These are phyloP conservation scores for Phytopythium cucurbitacearum DNA, from an alignment of 352 stramenopile species.

Conservation along the genomic window DNA sequence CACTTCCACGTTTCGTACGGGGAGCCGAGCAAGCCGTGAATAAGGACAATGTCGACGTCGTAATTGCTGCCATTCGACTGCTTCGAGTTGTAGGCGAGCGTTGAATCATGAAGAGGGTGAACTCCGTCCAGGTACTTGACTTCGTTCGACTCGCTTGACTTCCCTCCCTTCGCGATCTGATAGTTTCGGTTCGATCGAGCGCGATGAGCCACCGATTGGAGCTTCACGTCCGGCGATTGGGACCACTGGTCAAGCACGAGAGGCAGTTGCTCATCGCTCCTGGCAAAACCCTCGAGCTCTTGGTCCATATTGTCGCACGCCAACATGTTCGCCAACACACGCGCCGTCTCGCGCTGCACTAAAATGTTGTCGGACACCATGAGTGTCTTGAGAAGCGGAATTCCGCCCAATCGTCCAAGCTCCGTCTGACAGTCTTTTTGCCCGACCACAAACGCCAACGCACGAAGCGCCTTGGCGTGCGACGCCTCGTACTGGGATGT, in stretches of 20 bases:
- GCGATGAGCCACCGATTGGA: conserved; percentile 52
- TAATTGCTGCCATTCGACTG: conserved; percentile 24
- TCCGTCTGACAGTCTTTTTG: conserved; percentile 53
- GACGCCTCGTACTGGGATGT: conserved; percentile 31
- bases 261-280: conserved; percentile 33
- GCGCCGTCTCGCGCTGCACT: conserved; percentile 54
- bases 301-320: conserved; percentile 43
- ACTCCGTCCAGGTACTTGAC: conserved; percentile 71
- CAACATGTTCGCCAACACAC: conserved; percentile 67
- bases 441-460: conserved; percentile 55
- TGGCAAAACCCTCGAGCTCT: conserved; percentile 26
- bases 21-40: conserved; percentile 75
- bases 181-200: conserved; percentile 52
- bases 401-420: conserved; percentile 40
- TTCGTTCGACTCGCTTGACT: conserved; percentile 8
- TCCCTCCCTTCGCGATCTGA: conserved; percentile 21
- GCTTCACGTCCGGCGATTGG: conserved; percentile 32
- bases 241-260: conserved; percentile 39
- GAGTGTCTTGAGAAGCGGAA: conserved; percentile 52
- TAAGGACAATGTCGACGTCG: conserved; percentile 77
- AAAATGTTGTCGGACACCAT: conserved; percentile 32
- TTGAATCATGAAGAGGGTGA: conserved; percentile 59
- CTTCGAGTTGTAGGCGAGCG: conserved; percentile 5
- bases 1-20: conserved; percentile 80
- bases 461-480: conserved; percentile 54